Conservation (phyloP, 768 basidiomycete species). For the Phaeolepiota aurea region DNA sequence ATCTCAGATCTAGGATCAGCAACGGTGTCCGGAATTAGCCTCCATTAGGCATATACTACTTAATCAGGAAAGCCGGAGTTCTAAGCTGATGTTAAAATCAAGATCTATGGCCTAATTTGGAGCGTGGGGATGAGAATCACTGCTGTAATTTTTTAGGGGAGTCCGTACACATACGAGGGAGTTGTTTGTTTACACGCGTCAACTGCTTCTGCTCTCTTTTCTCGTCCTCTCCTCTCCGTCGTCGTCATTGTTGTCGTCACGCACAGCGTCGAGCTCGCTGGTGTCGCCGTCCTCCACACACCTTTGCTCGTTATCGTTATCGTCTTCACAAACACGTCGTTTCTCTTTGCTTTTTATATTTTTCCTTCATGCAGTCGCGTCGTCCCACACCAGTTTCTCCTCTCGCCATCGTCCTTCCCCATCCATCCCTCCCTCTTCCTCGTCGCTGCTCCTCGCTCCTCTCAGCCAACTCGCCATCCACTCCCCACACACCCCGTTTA, state of each 20-base stretch:
- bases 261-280: slow-evolving; percentile 3
- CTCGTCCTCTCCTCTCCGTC: slow-evolving; percentile 5
- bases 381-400: slow-evolving; percentile 40
- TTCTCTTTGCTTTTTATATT: too few relatives aligned
- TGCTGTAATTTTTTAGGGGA: background rate
- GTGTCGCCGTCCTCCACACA: slow-evolving; percentile 7
- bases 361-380: slow-evolving; percentile 40
- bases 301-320: too few relatives aligned
- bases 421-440: slow-evolving; percentile 44
- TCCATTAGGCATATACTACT: background rate
- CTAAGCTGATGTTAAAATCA: background rate
- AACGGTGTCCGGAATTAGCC: background rate
- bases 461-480: slow-evolving; percentile 31
- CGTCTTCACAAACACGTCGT: slow-evolving; percentile 10
- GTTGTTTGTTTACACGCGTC: background rate
- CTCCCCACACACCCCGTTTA: slow-evolving; percentile 54
- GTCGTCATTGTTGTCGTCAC: slow-evolving; percentile 7
- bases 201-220: slow-evolving; percentile 3
- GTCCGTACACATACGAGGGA: background rate
- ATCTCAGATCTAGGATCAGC: background rate
- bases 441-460: slow-evolving; percentile 41
- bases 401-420: slow-evolving; percentile 58
- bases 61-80: background rate
- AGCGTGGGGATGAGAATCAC: background rate
- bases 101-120: background rate